Evolutionary conservation across 495 filamentous ascomycete species (phyloP).

Genomic region (Aspergillus kassunensis): DNA sequence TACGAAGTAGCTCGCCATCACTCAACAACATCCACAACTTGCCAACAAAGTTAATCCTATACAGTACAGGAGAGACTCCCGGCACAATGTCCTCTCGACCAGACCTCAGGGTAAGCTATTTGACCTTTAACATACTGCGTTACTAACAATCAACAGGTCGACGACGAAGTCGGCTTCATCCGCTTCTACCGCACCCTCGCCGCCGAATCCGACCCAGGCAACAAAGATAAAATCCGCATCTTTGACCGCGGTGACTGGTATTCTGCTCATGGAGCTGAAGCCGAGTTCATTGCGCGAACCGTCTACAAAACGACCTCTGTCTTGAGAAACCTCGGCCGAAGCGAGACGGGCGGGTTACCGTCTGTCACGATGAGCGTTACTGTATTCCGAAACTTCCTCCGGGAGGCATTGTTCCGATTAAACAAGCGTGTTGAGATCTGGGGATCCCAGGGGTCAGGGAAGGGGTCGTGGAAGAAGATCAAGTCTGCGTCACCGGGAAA

Average conservation of each 20-base stretch:
- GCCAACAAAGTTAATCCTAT: constrained; percentile 6
- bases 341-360: constrained; percentile 73
- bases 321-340: constrained; percentile 79
- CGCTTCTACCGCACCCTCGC: constrained; percentile 84
- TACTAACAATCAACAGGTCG: constrained; percentile 54
- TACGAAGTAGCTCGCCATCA: not conserved
- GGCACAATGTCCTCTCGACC: constrained; percentile 80
- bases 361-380: constrained; percentile 93
- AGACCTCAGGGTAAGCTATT: constrained; percentile 69
- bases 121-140: not conserved
- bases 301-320: constrained; percentile 98
- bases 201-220: constrained; percentile 43
- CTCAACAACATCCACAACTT: not conserved
- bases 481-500: constrained; percentile 96
- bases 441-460: constrained; percentile 57
- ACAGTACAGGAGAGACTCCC: constrained; percentile 16
- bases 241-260: constrained; percentile 96
- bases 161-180: constrained; percentile 95
- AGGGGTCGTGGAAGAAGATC: constrained; percentile 83
- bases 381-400: constrained; percentile 91
- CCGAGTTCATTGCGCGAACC: constrained; percentile 87
- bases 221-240: constrained; percentile 65
- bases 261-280: constrained; percentile 88
- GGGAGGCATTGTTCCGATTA: constrained; percentile 86
- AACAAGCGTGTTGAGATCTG: constrained; percentile 91